Evolutionary conservation across 352 stramenopile species (phyloP).

Genomic region (Pythium vanterpoolii): DNA sequence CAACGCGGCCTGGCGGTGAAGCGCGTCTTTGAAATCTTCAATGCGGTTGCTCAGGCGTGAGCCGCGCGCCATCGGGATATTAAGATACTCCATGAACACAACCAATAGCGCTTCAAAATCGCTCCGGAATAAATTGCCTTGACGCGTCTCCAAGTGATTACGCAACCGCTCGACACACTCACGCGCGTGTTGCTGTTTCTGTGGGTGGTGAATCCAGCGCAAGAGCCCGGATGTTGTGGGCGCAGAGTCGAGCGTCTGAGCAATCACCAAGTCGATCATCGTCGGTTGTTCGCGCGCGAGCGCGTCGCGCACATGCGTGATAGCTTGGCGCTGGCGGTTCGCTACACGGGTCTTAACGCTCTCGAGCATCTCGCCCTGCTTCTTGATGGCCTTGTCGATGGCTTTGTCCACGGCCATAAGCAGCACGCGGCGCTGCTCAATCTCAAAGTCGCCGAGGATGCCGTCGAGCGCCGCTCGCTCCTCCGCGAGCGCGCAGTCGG

Average conservation of each 20-base stretch:
- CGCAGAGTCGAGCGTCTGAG: neutral
- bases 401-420: conserved; percentile 9
- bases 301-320: neutral
- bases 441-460: conserved; percentile 9
- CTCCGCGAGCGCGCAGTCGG: neutral
- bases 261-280: conserved; percentile 9
- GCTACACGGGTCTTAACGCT: conserved; percentile 2
- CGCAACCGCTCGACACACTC: conserved; percentile 4
- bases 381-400: conserved; percentile 9
- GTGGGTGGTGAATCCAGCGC: neutral
- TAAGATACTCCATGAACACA: conserved; percentile 14
- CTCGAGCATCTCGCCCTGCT: conserved; percentile 11
- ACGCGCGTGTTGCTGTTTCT: neutral
- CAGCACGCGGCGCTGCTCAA: conserved; percentile 10
- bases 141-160: conserved; percentile 1
- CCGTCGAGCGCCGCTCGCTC: conserved; percentile 7
- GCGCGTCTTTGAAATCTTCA: conserved; percentile 11
- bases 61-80: conserved; percentile 3
- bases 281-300: conserved; percentile 1
- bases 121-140: conserved; percentile 12
- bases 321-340: neutral
- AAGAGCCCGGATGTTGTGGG: neutral
- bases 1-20: neutral
- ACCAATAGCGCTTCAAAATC: conserved; percentile 14
- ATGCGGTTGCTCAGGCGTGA: conserved; percentile 1